Evolutionary conservation across 805 yeast genomes (phyloP).

Genomic region (Scheffersomyces ergatensis): DNA sequence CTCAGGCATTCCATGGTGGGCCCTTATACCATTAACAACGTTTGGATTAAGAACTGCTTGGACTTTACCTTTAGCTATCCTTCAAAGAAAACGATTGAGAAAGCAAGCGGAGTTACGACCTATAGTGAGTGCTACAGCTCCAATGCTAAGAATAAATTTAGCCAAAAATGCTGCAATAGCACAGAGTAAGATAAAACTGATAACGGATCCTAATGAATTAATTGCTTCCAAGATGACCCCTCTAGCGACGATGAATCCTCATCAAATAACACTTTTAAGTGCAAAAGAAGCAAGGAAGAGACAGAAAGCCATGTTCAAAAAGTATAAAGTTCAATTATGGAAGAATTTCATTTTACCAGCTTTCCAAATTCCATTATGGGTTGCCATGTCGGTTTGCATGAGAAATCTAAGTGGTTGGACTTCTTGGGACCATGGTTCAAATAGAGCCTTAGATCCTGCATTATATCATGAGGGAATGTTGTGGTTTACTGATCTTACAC

Average conservation of each 20-base stretch:
- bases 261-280: constrained; percentile 72
- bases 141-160: constrained; percentile 60
- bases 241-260: constrained; percentile 55
- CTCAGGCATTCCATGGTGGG: constrained; percentile 81
- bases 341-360: constrained; percentile 73
- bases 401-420: constrained; percentile 74
- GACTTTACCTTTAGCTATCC: constrained; percentile 76
- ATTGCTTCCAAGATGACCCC: constrained; percentile 23
- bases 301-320: constrained; percentile 67
- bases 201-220: constrained; percentile 13
- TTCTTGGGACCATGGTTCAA: constrained; percentile 37
- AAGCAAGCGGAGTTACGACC: constrained; percentile 74
- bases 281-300: constrained; percentile 76
- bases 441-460: constrained; percentile 48
- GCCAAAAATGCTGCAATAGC: constrained; percentile 47
- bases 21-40: constrained; percentile 72
- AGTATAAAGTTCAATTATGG: constrained; percentile 73
- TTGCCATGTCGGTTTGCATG: constrained; percentile 70
- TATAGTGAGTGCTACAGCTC: constrained; percentile 68
- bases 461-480: constrained; percentile 53
- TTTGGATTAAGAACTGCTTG: constrained; percentile 59
- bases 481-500: constrained; percentile 61
- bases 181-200: constrained; percentile 15
- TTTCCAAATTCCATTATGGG: constrained; percentile 86
- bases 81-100: constrained; percentile 66